These are phyloP conservation scores for Fusarium paranaense DNA, from an alignment of 2,329 filamentous ascomycete species.

Conservation along the genomic window DNA sequence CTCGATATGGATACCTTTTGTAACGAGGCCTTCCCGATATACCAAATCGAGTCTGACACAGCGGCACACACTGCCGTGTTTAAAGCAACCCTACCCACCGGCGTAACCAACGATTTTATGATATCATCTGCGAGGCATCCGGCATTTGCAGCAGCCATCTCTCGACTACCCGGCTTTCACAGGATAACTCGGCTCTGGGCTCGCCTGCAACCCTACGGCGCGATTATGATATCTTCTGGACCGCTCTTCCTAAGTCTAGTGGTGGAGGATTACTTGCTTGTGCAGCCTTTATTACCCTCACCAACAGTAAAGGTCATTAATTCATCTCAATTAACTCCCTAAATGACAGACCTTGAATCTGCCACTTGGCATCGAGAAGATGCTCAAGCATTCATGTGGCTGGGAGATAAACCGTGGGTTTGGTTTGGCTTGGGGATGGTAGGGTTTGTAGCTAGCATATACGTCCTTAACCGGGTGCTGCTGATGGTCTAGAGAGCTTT, in stretches of 20 bases:
- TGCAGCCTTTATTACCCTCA: conserved; percentile 50
- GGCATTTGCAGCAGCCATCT: conserved; percentile 77
- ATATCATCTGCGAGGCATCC: conserved; percentile 77
- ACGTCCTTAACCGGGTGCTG: neutral
- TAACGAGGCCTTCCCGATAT: conserved; percentile 39
- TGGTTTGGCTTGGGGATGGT: neutral
- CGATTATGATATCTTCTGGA: conserved; percentile 82
- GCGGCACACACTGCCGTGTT: conserved; percentile 36
- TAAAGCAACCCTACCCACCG: conserved; percentile 73
- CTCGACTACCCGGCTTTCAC: conserved; percentile 70
- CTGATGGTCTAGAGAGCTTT: neutral
- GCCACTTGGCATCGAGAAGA: conserved; percentile 59
- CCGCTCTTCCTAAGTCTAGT: conserved; percentile 80
- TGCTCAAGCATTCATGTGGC: conserved; percentile 59
- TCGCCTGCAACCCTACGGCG: conserved; percentile 74
- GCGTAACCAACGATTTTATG: conserved; percentile 86
- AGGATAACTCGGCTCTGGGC: conserved; percentile 70
- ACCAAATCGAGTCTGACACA: conserved; percentile 28
- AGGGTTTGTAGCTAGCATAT: neutral
- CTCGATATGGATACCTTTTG: conserved; percentile 63
- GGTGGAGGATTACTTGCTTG: conserved; percentile 77
- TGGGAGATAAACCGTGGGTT: conserved; percentile 50
- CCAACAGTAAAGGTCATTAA: conserved; percentile 41
- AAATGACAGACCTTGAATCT: conserved; percentile 51
- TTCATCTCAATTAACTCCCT: conserved; percentile 28